Evolutionary conservation across 805 yeast species (phyloP), one percentile per base, ranked within the genome.

Genomic region (Sugiyamaella qingdaonensis): DNA sequence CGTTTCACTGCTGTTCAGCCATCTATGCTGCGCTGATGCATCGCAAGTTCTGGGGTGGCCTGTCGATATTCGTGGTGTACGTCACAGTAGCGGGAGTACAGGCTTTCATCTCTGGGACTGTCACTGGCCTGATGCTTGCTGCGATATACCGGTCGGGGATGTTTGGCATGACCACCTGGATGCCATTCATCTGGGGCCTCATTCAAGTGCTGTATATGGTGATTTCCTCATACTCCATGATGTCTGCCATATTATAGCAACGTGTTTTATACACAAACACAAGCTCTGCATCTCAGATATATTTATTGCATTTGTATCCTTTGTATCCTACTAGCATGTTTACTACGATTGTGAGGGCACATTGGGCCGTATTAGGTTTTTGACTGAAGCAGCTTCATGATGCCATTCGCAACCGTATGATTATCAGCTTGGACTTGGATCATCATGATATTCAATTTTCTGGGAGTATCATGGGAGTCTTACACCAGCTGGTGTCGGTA

Each of bases 131-230:
- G 10, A 65, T 94, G 58, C 65, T 87, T 14, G 84, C 84, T 34
- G 86, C 89, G 1, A 78, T 90, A 7, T 91, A 91, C 70, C 74
- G 78, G 51, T 82, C 95, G 0, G 96, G 96, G 0, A 76, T 85
- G 21, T 81, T 92, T 61, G 79, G 86, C 19, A 88, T 94, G 95
- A 85, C 95, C 10, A 88, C 97, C 0, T 92, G 99, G 99, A 81
- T 92, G 7, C 98, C 99, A 0, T 77, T 92, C 59, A 78, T 86
- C 52, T 88, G 91, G 81, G 95, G 83, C 0, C 68, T 86, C 1
- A 78, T 86, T 3, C 83, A 82, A 60, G 75, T 87, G 4, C 64
- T 89, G 42, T 86, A 79, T 67, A 81, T 86, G 64, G 76, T 88
- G 34, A 73, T 85, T 33, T 78, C 84, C 8, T 78, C 87, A 4